Evolutionary conservation across 306 rosid genomes (phyloP).

Genomic region (Cicer pinnatifidum): DNA sequence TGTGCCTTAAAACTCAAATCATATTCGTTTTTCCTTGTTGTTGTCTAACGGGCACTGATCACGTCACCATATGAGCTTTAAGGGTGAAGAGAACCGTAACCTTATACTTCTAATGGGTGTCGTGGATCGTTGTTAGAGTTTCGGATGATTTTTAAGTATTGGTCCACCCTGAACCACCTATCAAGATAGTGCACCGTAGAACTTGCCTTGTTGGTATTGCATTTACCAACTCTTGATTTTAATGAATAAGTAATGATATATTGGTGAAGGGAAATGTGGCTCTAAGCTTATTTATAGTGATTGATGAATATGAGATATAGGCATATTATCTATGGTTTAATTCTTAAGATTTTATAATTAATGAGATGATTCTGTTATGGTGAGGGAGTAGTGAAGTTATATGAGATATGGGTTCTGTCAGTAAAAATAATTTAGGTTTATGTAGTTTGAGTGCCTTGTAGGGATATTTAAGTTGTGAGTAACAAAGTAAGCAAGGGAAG

Average conservation of each 20-base stretch:
- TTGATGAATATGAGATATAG: neutral
- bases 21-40: neutral
- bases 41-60: neutral
- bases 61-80: neutral
- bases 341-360: slow-evolving; percentile 22
- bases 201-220: neutral
- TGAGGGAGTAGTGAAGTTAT: slow-evolving; percentile 2
- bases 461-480: slow-evolving; percentile 21
- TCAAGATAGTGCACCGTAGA: neutral
- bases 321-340: slow-evolving; percentile 14
- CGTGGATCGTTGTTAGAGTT: neutral
- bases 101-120: neutral
- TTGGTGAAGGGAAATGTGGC: neutral
- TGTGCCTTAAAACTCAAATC: neutral
- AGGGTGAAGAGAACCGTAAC: neutral
- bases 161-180: neutral
- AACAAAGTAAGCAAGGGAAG: neutral
- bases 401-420: slow-evolving; percentile 2
- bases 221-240: neutral
- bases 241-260: slow-evolving; percentile 33
- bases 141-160: neutral
- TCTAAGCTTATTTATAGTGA: neutral
- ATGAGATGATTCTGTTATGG: slow-evolving; percentile 8
- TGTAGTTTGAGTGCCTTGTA: slow-evolving; percentile 9
- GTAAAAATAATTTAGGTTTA: neutral